Percentiles rank a stretch among this genome's conserved stretches.
phyloP scores from a whole-genome alignment of 371 early-diverging fungal species.

The Mycotypha africana region DNA sequence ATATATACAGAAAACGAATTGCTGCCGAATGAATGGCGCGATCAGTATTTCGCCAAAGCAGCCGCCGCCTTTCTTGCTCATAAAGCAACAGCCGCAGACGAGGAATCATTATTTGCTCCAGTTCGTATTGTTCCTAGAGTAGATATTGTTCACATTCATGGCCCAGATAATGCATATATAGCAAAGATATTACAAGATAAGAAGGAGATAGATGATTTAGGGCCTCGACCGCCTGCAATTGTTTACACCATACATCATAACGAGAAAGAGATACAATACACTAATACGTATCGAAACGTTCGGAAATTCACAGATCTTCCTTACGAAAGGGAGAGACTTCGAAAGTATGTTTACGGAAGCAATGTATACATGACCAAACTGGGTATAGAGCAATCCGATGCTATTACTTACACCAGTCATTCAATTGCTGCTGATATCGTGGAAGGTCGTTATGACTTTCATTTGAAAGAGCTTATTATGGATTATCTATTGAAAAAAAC shows the following conservation, averaged over 20 bases:
- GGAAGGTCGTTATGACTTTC: conserved; percentile 53
- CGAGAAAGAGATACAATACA: conserved; percentile 54
- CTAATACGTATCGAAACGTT: conserved; percentile 46
- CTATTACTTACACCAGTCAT: conserved; percentile 50
- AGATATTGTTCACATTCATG: conserved; percentile 61
- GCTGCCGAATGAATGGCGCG: conserved; percentile 60
- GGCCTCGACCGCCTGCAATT: conserved; percentile 47
- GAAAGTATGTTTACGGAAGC: conserved; percentile 45
- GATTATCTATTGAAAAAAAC: conserved; percentile 48
- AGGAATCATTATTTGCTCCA: conserved; percentile 53
- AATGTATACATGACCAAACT: conserved; percentile 57
- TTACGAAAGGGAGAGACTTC: conserved; percentile 7
- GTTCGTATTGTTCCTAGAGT: conserved; percentile 23
- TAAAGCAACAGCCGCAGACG: conserved; percentile 43
- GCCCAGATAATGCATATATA: conserved; percentile 58
- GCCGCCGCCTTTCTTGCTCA: conserved; percentile 54
- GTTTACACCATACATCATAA: conserved; percentile 64
- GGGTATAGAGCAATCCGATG: conserved; percentile 54
- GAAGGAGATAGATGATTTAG: conserved; percentile 29
- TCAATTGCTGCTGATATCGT: conserved; percentile 56
- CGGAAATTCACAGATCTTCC: conserved; percentile 42
- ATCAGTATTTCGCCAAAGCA: conserved; percentile 62
- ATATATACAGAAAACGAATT: conserved; percentile 52
- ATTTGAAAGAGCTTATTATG: conserved; percentile 59
- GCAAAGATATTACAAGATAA: conserved; percentile 45